These are phyloP conservation scores for Pouteria campechiana DNA, from an alignment of 179 eudicot species.

Conservation along the genomic window DNA sequence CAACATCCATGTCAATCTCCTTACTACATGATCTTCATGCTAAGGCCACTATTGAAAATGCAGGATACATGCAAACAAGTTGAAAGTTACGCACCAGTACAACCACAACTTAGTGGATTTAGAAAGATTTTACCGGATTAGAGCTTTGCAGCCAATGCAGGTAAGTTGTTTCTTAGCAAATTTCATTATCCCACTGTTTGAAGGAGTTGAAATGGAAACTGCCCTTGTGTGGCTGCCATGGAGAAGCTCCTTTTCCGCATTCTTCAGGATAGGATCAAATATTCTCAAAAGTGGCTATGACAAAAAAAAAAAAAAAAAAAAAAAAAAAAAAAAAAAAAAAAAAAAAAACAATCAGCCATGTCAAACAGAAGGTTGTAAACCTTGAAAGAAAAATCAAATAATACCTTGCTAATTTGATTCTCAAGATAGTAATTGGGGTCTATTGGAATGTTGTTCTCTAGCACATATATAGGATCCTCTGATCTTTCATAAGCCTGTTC, in stretches of 20 bases:
- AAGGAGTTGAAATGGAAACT: conserved; percentile 91
- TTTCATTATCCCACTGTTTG: conserved; percentile 92
- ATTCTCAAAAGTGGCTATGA: conserved; percentile 84
- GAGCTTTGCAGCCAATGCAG: conserved; percentile 95
- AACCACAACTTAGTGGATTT: too few species aligned
- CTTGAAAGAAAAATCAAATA: too few species aligned
- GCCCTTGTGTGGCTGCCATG: conserved; percentile 93
- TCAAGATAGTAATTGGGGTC: conserved; percentile 95
- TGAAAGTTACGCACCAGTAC: too few species aligned
- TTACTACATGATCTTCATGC: too few species aligned
- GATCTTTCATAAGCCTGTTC: conserved; percentile 95
- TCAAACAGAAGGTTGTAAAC: too few species aligned
- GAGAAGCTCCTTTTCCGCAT: conserved; percentile 84
- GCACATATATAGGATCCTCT: conserved; percentile 94
- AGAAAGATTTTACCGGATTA: conserved; percentile 62
- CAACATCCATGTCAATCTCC: too few species aligned
- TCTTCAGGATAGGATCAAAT: conserved; percentile 91
- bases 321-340: conserved; percentile 4
- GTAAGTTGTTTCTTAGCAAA: conserved; percentile 88
- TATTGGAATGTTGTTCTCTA: conserved; percentile 94
- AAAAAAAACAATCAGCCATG: neutral
- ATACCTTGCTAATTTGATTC: conserved; percentile 96
- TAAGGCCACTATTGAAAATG: too few species aligned
- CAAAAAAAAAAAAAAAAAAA: neutral
- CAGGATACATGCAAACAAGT: too few species aligned